These are phyloP conservation scores for Fomes fomentarius DNA, from an alignment of 1,284 basidiomycete genomes.

Conservation along the genomic window DNA sequence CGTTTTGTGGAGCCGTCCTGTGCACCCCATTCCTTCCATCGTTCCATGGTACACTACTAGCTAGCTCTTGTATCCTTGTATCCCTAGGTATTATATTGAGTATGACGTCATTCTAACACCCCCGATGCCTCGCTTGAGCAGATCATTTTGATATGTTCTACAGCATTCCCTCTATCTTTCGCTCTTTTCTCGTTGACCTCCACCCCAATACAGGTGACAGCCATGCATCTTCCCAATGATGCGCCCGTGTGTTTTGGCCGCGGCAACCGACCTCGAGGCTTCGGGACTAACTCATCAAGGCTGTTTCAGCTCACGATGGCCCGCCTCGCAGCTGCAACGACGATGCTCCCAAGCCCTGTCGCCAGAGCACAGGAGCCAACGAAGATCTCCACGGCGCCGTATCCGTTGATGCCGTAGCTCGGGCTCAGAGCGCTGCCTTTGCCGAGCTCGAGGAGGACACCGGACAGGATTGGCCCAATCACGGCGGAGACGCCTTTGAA, in stretches of 20 bases:
- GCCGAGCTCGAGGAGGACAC: constrained; percentile 28
- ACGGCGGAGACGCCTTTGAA: constrained; percentile 31
- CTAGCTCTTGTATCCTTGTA: neutral
- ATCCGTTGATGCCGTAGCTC: constrained; percentile 28
- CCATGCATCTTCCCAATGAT: neutral
- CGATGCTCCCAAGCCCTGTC: constrained; percentile 25
- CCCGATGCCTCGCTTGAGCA: neutral
- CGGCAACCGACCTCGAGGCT: neutral
- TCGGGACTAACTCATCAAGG: neutral
- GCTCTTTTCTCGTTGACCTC: neutral
- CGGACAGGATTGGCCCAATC: constrained; percentile 31
- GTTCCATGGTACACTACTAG: neutral
- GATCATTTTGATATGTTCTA: neutral
- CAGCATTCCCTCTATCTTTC: neutral
- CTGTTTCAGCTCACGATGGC: neutral
- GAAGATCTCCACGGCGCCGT: constrained; percentile 33
- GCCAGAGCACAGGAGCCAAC: constrained; percentile 31
- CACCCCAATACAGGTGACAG: too few relatives aligned
- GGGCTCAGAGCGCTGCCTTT: constrained; percentile 12
- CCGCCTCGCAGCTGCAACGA: constrained; percentile 24
- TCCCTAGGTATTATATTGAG: constrained; percentile 1
- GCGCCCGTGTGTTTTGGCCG: neutral
- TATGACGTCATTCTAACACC: neutral
- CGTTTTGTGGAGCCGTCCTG: neutral
- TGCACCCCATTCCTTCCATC: neutral